Conservation (phyloP, 1,284 basidiomycete species). For the Puccinia novopanici region DNA sequence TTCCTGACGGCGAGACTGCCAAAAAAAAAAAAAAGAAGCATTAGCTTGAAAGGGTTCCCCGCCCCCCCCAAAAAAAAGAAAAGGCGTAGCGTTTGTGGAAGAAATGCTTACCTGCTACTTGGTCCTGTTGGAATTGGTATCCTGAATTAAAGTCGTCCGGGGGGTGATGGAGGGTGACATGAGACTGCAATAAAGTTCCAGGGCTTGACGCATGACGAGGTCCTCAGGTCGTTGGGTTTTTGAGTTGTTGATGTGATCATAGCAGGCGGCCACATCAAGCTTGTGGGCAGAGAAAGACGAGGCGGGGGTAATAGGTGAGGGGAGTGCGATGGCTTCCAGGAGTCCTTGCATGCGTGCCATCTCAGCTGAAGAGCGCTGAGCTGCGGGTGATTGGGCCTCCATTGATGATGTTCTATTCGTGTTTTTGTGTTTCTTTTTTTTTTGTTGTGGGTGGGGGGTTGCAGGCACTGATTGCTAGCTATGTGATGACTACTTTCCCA, state of each 20-base stretch:
- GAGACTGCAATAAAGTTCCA: slow-evolving; percentile 46
- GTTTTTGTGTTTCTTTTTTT: not conserved
- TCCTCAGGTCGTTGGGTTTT: slow-evolving; percentile 24
- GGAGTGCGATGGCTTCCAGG: not conserved
- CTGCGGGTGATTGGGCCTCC: not conserved
- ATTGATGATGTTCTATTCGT: not conserved
- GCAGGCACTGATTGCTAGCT: not conserved
- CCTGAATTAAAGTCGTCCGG: not conserved
- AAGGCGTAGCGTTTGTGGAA: not conserved
- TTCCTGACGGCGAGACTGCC: not conserved
- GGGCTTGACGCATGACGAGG: slow-evolving; percentile 42
- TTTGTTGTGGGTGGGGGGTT: too few species aligned
- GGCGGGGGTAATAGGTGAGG: not conserved
- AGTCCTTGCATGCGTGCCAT: slow-evolving; percentile 7
- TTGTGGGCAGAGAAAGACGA: not conserved
- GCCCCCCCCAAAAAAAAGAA: too few species aligned
- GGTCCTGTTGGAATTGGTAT: not conserved
- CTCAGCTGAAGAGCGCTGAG: not conserved
- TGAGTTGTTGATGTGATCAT: slow-evolving; percentile 4
- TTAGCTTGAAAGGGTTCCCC: too few species aligned
- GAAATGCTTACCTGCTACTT: not conserved
- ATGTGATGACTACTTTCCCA: not conserved
- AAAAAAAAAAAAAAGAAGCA: not conserved
- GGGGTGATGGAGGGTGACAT: slow-evolving; percentile 27
- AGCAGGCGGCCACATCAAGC: slow-evolving; percentile 37